phyloP scores from a whole-genome alignment of 1,284 basidiomycete species.

The Melampsora americana region DNA sequence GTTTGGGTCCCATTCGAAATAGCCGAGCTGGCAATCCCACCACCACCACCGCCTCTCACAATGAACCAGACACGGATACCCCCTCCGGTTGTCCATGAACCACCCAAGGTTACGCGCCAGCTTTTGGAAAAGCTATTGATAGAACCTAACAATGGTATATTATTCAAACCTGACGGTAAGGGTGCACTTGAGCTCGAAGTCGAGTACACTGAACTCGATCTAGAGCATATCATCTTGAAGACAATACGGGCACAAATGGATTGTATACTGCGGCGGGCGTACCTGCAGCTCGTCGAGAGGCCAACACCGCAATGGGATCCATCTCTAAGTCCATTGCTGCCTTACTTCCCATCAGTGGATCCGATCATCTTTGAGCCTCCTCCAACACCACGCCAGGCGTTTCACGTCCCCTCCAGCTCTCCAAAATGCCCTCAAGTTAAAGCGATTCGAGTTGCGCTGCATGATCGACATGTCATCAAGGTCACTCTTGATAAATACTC shows the following conservation, averaged over 20 bases:
- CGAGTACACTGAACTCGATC: constrained; percentile 11
- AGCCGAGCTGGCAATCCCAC: neutral
- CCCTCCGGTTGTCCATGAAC: neutral
- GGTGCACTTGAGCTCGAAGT: constrained; percentile 31
- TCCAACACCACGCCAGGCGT: neutral
- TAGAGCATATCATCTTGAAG: constrained; percentile 24
- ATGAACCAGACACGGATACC: neutral
- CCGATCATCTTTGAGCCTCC: neutral
- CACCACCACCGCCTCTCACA: neutral
- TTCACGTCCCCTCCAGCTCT: neutral
- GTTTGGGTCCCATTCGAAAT: constrained; percentile 40
- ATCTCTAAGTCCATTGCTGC: neutral
- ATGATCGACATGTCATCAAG: constrained; percentile 28
- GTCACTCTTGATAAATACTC: constrained; percentile 38
- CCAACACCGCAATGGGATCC: neutral
- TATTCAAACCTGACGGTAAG: constrained; percentile 4
- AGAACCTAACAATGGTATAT: neutral
- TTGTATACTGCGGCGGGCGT: constrained; percentile 22
- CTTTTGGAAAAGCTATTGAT: constrained; percentile 14
- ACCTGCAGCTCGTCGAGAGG: constrained; percentile 3
- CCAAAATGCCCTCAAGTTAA: neutral
- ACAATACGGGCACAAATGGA: constrained; percentile 35
- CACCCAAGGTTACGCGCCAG: constrained; percentile 2
- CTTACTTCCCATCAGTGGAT: constrained; percentile 24
- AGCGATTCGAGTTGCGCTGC: constrained; percentile 32